Evolutionary conservation across 495 filamentous ascomycete genomes (phyloP).

Genomic region (Podospora pseudocomata): DNA sequence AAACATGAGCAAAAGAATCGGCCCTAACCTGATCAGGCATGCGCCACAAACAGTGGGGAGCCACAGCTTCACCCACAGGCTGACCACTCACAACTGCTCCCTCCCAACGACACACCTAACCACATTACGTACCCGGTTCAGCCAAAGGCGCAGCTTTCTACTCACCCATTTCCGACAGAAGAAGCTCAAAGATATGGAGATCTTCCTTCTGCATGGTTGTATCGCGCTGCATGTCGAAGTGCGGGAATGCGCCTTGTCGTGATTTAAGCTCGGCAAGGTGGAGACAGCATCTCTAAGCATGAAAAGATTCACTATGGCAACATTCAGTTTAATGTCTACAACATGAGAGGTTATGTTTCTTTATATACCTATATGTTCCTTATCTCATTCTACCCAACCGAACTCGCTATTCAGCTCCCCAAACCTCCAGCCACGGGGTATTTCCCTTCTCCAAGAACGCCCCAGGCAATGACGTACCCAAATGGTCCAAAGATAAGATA

Average conservation of each 20-base stretch:
- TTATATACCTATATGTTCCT: no score
- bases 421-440: no score
- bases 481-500: no score
- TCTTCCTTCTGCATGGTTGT: background rate
- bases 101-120: constrained; percentile 18
- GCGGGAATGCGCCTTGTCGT: background rate
- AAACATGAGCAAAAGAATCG: background rate
- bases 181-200: constrained; percentile 8
- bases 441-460: no score
- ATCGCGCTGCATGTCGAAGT: constrained; percentile 1
- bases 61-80: background rate
- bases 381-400: no score
- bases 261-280: background rate
- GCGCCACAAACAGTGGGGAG: constrained; percentile 1
- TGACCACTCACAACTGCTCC: constrained; percentile 21
- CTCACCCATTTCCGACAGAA: background rate
- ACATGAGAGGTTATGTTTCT: background rate
- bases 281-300: background rate
- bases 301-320: no score
- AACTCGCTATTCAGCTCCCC: no score
- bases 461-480: no score
- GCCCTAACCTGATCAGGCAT: background rate
- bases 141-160: background rate
- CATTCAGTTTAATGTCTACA: no score
- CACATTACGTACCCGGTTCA: constrained; percentile 25